Conservation (phyloP, 2,329 filamentous ascomycete genomes). For the Nemania sp. region DNA sequence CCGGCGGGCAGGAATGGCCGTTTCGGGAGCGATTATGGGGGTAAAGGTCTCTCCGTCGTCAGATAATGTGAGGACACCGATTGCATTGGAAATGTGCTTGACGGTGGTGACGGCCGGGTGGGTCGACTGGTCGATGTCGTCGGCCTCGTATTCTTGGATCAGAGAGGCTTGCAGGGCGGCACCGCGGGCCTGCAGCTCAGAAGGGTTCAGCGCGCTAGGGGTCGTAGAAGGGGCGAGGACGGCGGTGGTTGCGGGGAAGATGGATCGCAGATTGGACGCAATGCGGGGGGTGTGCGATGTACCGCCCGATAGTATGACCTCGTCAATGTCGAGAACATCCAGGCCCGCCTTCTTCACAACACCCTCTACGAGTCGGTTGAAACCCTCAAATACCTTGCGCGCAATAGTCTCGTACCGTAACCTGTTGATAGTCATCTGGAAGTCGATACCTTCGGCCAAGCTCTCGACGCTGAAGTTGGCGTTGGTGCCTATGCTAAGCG, state of each 20-base stretch:
- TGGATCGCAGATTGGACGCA: slow-evolving; percentile 74
- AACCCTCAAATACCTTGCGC: slow-evolving; percentile 83
- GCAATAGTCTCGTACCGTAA: slow-evolving; percentile 89
- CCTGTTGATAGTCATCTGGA: slow-evolving; percentile 88
- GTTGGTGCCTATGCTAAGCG: slow-evolving; percentile 84
- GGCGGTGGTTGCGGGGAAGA: slow-evolving; percentile 80
- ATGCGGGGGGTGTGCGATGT: slow-evolving; percentile 93
- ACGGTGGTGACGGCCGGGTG: slow-evolving; percentile 94
- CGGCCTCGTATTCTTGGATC: slow-evolving; percentile 90
- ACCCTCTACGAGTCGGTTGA: slow-evolving; percentile 82
- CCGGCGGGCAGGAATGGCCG: slow-evolving; percentile 85
- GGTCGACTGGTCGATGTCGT: slow-evolving; percentile 94
- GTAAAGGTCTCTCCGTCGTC: slow-evolving; percentile 71
- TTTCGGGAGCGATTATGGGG: slow-evolving; percentile 82
- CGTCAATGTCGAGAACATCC: slow-evolving; percentile 89
- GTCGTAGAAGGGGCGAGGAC: slow-evolving; percentile 84
- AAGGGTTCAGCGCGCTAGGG: slow-evolving; percentile 83
- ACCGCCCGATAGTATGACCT: slow-evolving; percentile 91
- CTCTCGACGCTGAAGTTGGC: slow-evolving; percentile 93
- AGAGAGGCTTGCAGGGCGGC: slow-evolving; percentile 94
- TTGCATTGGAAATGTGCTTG: slow-evolving; percentile 84
- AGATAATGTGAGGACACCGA: slow-evolving; percentile 73
- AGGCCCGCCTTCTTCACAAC: slow-evolving; percentile 90
- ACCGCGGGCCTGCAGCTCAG: slow-evolving; percentile 84
- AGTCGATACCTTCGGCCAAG: slow-evolving; percentile 87